Evolutionary conservation across 2,329 filamentous ascomycete genomes (phyloP), one percentile per base, ranked within the genome.

Genomic region (Penicillium sp.): DNA sequence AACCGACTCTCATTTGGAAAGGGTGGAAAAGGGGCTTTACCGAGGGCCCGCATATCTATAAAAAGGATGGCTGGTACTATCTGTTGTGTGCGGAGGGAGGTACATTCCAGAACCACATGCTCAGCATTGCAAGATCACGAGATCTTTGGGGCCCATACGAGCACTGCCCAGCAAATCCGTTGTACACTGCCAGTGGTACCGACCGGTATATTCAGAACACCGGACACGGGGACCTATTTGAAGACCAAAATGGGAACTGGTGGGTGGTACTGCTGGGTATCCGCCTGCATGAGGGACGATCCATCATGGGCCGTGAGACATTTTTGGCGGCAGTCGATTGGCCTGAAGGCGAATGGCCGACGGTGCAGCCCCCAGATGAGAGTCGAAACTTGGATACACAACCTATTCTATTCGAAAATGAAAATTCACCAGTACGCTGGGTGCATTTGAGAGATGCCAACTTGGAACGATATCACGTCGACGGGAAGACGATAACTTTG

Each of bases 171-270:
- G 56, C 65, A 14, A 79, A 79, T 43, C 71, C 75, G 3, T 68
- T 79, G n/a, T 61, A 79, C 9, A 73, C 76, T 0, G 74, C 73
- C 14, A 67, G 64, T 38, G 69, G 72, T n/a, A 71, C 74, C 0
- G 67, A 70, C 0, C 55, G 70, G 32, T 78, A 77, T 55, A 71
- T 70, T 53, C 82, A 85, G 58, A 81, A 81, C 1, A 77, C 83
- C 0, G 83, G 83, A 0, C 83, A 86, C 49, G 79, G 80, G 0
- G 83, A 86, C 57, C 56, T 85, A 2, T 84, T 86, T 55, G 77
- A 82, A 45, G 83, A 85, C 54, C 57, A 58, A 0, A 34, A 59
- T 0, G 80, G 78, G 0, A 76, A 80, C 29, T 85, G 83, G 83
- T 84, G 81, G 82, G 78, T 74, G 0, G 70, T 79, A 5, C 74